A percentile compares a stretch with the other conserved stretches of the same genome.
These are phyloP conservation scores for Boletus rubropictus DNA, from an alignment of 768 basidiomycete genomes.

Conservation along the genomic window DNA sequence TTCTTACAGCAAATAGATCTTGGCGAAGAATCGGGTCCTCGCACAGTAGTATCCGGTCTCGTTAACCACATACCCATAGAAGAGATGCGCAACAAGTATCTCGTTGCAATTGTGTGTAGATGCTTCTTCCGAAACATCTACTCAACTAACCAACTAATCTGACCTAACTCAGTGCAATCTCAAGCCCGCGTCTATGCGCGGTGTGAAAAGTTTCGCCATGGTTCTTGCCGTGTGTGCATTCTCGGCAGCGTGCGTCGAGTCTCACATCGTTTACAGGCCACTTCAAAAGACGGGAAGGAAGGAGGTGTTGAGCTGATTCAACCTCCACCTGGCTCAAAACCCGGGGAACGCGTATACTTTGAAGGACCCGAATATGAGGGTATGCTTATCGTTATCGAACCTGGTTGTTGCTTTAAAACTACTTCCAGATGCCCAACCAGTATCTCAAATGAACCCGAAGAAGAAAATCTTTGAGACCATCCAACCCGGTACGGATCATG, in stretches of 20 bases:
- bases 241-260: neutral
- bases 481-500: constrained; percentile 61
- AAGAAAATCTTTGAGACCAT: constrained; percentile 99
- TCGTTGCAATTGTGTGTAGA: constrained; percentile 71
- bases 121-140: neutral
- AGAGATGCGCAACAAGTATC: constrained; percentile 77
- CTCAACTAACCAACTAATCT: neutral
- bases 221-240: constrained; percentile 70
- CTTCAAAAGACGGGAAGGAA: constrained; percentile 85
- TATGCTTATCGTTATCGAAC: constrained; percentile 30
- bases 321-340: constrained; percentile 78
- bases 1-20: constrained; percentile 83
- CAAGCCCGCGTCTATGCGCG: constrained; percentile 95
- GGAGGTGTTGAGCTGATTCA: constrained; percentile 87
- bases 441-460: constrained; percentile 91
- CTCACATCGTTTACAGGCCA: constrained; percentile 50
- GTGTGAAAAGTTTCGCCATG: constrained; percentile 98
- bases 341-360: constrained; percentile 93
- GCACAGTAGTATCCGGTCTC: constrained; percentile 94
- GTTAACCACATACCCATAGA: constrained; percentile 97
- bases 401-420: neutral
- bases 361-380: constrained; percentile 85
- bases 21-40: constrained; percentile 89
- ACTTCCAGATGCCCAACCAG: constrained; percentile 50
- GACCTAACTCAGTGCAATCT: constrained; percentile 64